Percentiles rank a stretch among this genome's conserved stretches.
phyloP scores from a whole-genome alignment of 208 protist genomes.

The Tritrichomonas musculus region DNA sequence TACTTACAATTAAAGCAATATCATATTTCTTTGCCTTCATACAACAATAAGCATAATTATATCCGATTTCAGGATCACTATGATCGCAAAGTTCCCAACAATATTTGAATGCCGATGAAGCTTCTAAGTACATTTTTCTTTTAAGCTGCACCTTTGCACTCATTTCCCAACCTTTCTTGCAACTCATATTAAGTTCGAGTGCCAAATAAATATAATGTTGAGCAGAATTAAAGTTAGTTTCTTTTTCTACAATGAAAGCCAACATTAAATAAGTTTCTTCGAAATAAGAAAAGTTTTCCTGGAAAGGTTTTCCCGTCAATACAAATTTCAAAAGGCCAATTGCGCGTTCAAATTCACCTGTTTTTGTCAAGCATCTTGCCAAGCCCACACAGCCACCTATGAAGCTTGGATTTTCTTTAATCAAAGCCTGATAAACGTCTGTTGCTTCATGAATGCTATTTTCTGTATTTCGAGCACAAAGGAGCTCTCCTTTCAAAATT shows the following conservation, averaged over 20 bases:
- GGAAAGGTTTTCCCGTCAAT: not conserved
- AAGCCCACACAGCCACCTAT: not conserved
- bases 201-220: slow-evolving; percentile 24
- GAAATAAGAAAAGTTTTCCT: not conserved
- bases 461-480: not conserved
- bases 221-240: not conserved
- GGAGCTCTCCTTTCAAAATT: not conserved
- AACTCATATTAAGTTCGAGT: not conserved
- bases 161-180: slow-evolving; percentile 16
- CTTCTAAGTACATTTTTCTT: not conserved
- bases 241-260: not conserved
- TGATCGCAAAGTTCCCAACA: not conserved
- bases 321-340: not conserved
- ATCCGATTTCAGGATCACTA: not conserved
- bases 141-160: not conserved
- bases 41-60: not conserved
- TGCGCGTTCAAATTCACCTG: not conserved
- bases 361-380: not conserved
- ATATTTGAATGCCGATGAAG: not conserved
- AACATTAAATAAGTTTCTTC: slow-evolving; percentile 29
- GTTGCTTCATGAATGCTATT: not conserved
- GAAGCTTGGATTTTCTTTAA: not conserved
- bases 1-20: not conserved
- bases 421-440: not conserved
- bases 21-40: not conserved